Percentiles rank a stretch among this genome's conserved stretches.
Conservation (phyloP, 169 alveolate genomes). For the Eimeria mitis region DNA sequence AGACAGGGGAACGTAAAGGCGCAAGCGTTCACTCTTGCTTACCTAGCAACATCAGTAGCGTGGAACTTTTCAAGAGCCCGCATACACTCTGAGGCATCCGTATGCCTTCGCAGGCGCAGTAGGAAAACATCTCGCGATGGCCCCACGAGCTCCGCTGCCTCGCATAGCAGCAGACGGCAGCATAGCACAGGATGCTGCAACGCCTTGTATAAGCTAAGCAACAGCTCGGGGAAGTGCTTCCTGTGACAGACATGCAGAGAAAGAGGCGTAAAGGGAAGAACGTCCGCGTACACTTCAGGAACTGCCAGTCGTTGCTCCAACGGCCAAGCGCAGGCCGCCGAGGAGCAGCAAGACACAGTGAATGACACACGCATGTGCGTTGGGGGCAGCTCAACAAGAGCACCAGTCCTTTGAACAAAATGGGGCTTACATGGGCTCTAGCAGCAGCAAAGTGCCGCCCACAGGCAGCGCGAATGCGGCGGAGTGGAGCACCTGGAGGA, state of each 20-base stretch:
- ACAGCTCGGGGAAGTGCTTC: conserved; percentile 45
- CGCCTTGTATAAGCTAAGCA: conserved; percentile 37
- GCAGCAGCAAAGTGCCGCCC: conserved; percentile 51
- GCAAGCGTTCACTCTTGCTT: not conserved
- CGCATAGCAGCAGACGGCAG: conserved; percentile 50
- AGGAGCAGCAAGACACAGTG: not conserved
- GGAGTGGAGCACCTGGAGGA: conserved; percentile 55
- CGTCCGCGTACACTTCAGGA: not conserved
- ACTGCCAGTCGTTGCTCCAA: not conserved
- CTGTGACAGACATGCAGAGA: not conserved
- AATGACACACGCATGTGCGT: not conserved
- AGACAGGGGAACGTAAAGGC: not conserved
- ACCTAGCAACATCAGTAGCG: conserved; percentile 5
- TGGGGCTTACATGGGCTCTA: conserved; percentile 44
- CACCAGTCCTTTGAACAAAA: not conserved
- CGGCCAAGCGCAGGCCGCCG: not conserved
- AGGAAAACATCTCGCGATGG: conserved; percentile 23
- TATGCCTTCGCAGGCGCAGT: conserved; percentile 43
- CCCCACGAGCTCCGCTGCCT: conserved; percentile 49
- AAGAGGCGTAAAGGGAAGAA: not conserved
- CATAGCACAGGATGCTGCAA: conserved; percentile 26
- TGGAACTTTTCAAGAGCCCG: conserved; percentile 24
- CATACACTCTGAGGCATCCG: conserved; percentile 11
- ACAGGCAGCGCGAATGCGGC: conserved; percentile 52
- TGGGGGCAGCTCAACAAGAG: not conserved